Base-by-base conservation (phyloP, 139 green algal species). In the Chlamydomonas incerta region DNA sequence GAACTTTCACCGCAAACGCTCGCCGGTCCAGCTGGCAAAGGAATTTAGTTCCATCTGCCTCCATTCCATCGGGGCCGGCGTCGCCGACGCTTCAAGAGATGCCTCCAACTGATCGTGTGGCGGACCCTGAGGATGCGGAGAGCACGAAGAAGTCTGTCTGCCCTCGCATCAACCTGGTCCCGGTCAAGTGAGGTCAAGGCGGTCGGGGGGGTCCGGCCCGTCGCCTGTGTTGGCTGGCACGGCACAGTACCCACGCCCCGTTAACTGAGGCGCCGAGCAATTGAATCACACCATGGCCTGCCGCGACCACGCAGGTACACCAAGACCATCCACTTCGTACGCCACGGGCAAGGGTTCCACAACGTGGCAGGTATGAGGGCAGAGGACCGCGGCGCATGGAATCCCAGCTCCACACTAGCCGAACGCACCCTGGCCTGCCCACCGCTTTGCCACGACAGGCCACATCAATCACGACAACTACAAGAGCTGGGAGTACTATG, bases 281-380 rank as follows among this genome's bases (percentile, higher is more conserved):
- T n/a, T n/a, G n/a, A n/a, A n/a, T 50, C 41, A 50, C 41, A 50
- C 41, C 31, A 24, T n/a, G n/a, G n/a, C n/a, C n/a, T n/a, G n/a
- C n/a, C n/a, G n/a, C n/a, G n/a, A n/a, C n/a, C n/a, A n/a, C n/a
- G n/a, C 8, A 62, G 74, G 0, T 62, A 76, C 34, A 69, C 31
- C 47, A 88, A 94, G 90, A 75, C 89, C 11, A 55, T 95, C 0
- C 88, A 95, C 66, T 84, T 95, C 13, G 85, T 95, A 0, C 52
- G 91, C 1, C 90, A 93, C 65, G 83, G 77, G 10, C 37, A 90
- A 52, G 92, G 92, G 3, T 95, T 91, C 70, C 92, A 95, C 75
- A 95, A 95, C 29, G 91, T 94, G 15, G 90, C 92, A 18, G 90
- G 90, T 80, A 62, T 11, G 82, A 3, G 14, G 50, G 50, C 11